A percentile compares a stretch with the other conserved stretches of the same genome.
These are phyloP conservation scores for Wallacemonas collosoma DNA, from an alignment of 208 protist genomes.

Conservation along the genomic window DNA sequence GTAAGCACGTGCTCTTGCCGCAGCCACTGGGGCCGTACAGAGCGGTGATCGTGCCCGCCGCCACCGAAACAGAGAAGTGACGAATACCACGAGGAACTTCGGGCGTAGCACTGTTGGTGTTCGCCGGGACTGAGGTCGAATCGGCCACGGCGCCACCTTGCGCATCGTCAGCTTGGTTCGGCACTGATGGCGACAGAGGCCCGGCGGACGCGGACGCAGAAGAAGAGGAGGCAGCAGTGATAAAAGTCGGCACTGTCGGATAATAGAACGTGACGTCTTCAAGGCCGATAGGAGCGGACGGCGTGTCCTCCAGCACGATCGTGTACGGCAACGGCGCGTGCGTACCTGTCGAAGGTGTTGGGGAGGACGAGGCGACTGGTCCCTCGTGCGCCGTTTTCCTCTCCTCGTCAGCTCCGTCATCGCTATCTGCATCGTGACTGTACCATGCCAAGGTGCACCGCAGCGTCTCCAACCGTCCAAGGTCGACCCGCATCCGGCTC, in stretches of 20 bases:
- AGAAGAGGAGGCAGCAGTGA: constrained; percentile 21
- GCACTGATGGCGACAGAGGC: background rate
- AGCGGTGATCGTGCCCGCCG: constrained; percentile 46
- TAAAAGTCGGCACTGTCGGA: constrained; percentile 49
- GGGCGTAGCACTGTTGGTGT: background rate
- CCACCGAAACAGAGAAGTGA: constrained; percentile 38
- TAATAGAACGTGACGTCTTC: constrained; percentile 56
- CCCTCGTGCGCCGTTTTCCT: no score
- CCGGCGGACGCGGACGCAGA: background rate
- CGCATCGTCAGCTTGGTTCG: background rate
- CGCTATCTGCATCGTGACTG: constrained; percentile 3
- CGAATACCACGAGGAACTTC: constrained; percentile 33
- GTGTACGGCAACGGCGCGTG: background rate
- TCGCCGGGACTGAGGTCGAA: no score
- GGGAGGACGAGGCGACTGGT: background rate
- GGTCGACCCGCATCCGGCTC: constrained; percentile 32
- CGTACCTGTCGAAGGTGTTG: background rate
- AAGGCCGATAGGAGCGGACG: constrained; percentile 33
- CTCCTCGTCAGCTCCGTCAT: background rate
- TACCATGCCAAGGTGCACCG: constrained; percentile 64
- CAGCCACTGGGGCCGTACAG: constrained; percentile 78
- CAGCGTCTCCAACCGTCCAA: constrained; percentile 56
- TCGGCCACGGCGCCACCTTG: no score
- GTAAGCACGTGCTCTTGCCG: constrained; percentile 79
- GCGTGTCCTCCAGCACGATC: constrained; percentile 3